A percentile compares a stretch with the other conserved stretches of the same genome.
These are phyloP conservation scores for Erodium trifolium DNA, from an alignment of 441 rosid genomes.

Conservation along the genomic window DNA sequence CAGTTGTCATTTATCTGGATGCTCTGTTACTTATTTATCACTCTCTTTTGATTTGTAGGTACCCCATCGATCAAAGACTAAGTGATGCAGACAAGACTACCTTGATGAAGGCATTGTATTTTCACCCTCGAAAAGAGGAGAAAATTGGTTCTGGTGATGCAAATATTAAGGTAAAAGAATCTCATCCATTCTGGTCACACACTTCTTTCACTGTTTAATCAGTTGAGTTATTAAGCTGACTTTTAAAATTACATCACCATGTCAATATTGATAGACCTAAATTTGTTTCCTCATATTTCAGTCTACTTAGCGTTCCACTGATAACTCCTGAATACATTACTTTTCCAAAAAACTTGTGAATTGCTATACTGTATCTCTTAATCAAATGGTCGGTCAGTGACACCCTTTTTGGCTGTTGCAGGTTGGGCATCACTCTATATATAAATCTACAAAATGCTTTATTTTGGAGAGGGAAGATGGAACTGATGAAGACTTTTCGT, in stretches of 20 bases:
- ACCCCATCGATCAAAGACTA: slow-evolving; percentile 46
- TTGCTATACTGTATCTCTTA: neutral
- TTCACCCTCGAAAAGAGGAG: slow-evolving; percentile 72
- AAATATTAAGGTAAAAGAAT: slow-evolving; percentile 51
- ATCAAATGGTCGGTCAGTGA: neutral
- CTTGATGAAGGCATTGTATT: slow-evolving; percentile 52
- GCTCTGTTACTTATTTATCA: neutral
- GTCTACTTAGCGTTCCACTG: neutral
- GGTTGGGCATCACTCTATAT: slow-evolving; percentile 58
- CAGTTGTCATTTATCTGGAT: too few relatives aligned
- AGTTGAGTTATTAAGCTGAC: neutral
- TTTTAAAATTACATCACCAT: neutral
- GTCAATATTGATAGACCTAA: neutral
- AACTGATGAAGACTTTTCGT: slow-evolving; percentile 70
- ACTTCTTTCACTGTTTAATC: neutral
- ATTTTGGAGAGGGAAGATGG: slow-evolving; percentile 62
- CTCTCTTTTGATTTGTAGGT: slow-evolving; percentile 33
- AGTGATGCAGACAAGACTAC: slow-evolving; percentile 42
- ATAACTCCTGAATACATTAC: neutral
- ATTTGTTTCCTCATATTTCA: neutral
- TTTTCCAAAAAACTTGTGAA: neutral
- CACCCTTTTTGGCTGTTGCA: slow-evolving; percentile 18
- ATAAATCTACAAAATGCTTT: slow-evolving; percentile 56
- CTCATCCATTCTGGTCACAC: neutral
- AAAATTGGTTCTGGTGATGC: slow-evolving; percentile 65